A percentile compares a stretch with the other conserved stretches of the same genome.
These are phyloP conservation scores for Coniochaeta pulveracea DNA, from an alignment of 2,329 filamentous ascomycete genomes.

Conservation along the genomic window DNA sequence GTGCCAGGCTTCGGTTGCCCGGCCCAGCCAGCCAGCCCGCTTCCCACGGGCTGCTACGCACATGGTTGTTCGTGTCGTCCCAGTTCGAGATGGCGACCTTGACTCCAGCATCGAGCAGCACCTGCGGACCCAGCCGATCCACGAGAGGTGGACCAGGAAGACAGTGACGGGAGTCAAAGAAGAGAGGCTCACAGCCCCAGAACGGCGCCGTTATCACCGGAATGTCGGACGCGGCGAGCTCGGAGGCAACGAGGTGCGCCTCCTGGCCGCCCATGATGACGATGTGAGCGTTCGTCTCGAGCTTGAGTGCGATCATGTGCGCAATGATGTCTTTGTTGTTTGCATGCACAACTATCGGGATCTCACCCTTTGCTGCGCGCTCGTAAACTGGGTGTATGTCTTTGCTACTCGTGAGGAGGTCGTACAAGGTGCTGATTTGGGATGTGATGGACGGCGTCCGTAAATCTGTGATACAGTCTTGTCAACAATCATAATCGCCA, in stretches of 20 bases:
- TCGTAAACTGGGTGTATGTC: slow-evolving; percentile 10
- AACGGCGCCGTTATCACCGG: slow-evolving; percentile 50
- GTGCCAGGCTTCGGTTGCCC: neutral
- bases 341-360: slow-evolving; percentile 10
- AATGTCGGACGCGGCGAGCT: slow-evolving; percentile 44
- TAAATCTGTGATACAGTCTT: slow-evolving; percentile 8
- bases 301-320: slow-evolving; percentile 36
- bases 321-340: slow-evolving; percentile 31
- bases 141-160: slow-evolving; percentile 54
- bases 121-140: slow-evolving; percentile 50
- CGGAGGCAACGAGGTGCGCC: slow-evolving; percentile 44
- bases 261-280: slow-evolving; percentile 53
- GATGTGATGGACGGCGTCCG: slow-evolving; percentile 39
- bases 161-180: slow-evolving; percentile 52
- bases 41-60: slow-evolving; percentile 37
- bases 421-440: slow-evolving; percentile 39
- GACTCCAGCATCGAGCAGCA: slow-evolving; percentile 47
- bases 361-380: slow-evolving; percentile 8
- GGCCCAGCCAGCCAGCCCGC: slow-evolving; percentile 40
- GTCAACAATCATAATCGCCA: too few relatives aligned
- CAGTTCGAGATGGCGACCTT: slow-evolving; percentile 43
- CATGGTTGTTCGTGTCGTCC: slow-evolving; percentile 48
- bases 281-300: slow-evolving; percentile 28
- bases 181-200: slow-evolving; percentile 39
- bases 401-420: slow-evolving; percentile 25